A percentile compares a stretch with the other conserved stretches of the same genome.
Evolutionary conservation across 345 rosid genomes (phyloP).

Genomic region (Boechera retrofracta): DNA sequence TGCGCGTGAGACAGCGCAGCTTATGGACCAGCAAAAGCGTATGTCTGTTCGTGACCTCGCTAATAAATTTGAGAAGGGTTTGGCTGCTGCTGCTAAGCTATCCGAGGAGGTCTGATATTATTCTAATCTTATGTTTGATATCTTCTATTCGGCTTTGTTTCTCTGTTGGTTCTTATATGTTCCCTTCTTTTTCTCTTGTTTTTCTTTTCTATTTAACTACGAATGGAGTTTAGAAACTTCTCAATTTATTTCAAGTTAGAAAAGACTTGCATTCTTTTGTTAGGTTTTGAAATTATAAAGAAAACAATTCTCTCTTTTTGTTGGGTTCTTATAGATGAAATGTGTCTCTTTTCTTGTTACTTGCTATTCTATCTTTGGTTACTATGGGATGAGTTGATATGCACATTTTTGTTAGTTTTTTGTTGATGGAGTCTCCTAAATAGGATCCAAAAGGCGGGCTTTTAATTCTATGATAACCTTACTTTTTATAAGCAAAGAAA

Average conservation of each 20-base stretch:
- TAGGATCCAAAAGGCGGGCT: neutral
- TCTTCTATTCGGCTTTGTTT: neutral
- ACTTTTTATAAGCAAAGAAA: neutral
- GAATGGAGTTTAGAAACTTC: neutral
- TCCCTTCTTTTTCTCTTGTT: neutral
- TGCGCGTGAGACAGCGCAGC: slow-evolving; percentile 84
- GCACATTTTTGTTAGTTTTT: neutral
- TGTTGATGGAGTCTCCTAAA: neutral
- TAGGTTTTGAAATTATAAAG: neutral
- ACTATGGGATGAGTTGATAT: slow-evolving; percentile 3
- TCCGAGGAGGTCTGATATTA: slow-evolving; percentile 76
- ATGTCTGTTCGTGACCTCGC: slow-evolving; percentile 97
- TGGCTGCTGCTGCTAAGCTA: slow-evolving; percentile 95
- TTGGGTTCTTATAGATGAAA: slow-evolving; percentile 8
- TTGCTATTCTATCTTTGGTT: neutral
- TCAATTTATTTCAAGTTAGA: neutral
- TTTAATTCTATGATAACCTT: neutral
- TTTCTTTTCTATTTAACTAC: neutral
- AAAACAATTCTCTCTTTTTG: neutral
- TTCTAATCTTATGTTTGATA: slow-evolving; percentile 4
- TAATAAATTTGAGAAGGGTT: slow-evolving; percentile 86
- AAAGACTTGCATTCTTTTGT: neutral
- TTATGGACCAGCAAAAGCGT: slow-evolving; percentile 93
- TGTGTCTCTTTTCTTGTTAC: neutral
- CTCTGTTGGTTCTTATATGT: too few species aligned